Base-by-base conservation (phyloP, 768 basidiomycete genomes). In the Tephrocybe sp. region DNA sequence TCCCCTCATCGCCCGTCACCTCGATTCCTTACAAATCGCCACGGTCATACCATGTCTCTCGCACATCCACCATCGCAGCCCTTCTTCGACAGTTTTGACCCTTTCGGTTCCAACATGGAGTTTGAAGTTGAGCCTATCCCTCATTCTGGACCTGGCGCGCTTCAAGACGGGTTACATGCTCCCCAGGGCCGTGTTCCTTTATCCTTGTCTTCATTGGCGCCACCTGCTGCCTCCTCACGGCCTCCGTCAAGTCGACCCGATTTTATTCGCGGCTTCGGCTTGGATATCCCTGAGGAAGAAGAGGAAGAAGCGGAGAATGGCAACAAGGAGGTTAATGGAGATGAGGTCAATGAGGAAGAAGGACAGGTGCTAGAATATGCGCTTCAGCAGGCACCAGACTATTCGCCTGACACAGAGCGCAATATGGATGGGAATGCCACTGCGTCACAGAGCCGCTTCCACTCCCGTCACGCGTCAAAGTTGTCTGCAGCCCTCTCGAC, bases 221-320 rank as follows among this genome's bases (percentile, higher is more conserved):
- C 79, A 10, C 58, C 74, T 43, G 54, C 74, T 50, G 65, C 74
- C 32, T 59, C 76, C 38, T 73, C 76, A 20, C 75, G 75, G 17
- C 74, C 78, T 6, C 28, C 28, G 6, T 71, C 78, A 50, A 84
- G 75, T 38, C 75, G 82, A 30, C 81, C 86, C 4, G 90, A 93
- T 65, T 93, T 92, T 62, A 68, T 71, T 43, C 78, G 85, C 54
- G 90, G 90, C 4, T 93, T 93, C 68, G 89, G 90, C 10, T 62
- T 93, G 50, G 89, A 93, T 54, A 81, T 84, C 51, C 84, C 88
- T 2, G 84, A 88, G 53, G 89, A 90, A 61, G 84, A 79, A 32
- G 88, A 90, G 58, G 79, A 79, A 36, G 77, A 74, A 53, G 80
- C 78, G 43, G 72, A 62, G 46, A 55, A 65, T 24, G 45, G 51